Base-by-base conservation (phyloP, 345 rosid species). In the Citrus medica region DNA sequence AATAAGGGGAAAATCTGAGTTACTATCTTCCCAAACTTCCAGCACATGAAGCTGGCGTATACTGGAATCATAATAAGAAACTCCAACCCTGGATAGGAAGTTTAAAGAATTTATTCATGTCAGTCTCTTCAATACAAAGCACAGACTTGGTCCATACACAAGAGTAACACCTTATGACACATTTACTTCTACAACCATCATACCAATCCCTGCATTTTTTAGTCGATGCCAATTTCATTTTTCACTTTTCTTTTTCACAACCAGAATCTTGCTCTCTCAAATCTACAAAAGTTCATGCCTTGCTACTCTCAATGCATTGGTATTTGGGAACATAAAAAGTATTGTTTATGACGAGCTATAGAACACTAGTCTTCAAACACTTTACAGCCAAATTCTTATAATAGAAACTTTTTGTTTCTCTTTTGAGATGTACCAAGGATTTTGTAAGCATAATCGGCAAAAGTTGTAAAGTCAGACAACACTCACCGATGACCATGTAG, bases 21-120 rank as follows among this genome's bases (percentile, higher is more conserved):
- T 86, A 80, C 89, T 89, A 82, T 92, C 99, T 82, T 95, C 99
- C 98, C 97, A 95, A 81, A 86, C 84, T 89, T 95, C 99, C 81
- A 94, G 88, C 78, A 93, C 97, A 82, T 94, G 85, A 82, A 95
- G 97, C 85, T 94, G 94, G 79, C 97, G 91, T 80, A 85, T 78
- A 81, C 90, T 87, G 75, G 88, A 84, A 85, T 94, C 99, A 58
- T 95, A 95, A 81, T 95, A 95, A 69, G 99, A 82, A 85, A 95
- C 78, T 79, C 99, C 99, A 78, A 93, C 85, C 79, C 99, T 95
- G 87, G 46, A 30, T 9, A 66, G 2, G 51, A 35, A 77, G 21
- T 46, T 46, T 66, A 48, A 33, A 58, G 62, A 61, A 51, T n/a
- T 22, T 79, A 38, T 9, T 32, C 33, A 71, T 35, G 32, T 21